Base-by-base conservation (phyloP, 2,329 filamentous ascomycete genomes). In the Xylariales sp. region DNA sequence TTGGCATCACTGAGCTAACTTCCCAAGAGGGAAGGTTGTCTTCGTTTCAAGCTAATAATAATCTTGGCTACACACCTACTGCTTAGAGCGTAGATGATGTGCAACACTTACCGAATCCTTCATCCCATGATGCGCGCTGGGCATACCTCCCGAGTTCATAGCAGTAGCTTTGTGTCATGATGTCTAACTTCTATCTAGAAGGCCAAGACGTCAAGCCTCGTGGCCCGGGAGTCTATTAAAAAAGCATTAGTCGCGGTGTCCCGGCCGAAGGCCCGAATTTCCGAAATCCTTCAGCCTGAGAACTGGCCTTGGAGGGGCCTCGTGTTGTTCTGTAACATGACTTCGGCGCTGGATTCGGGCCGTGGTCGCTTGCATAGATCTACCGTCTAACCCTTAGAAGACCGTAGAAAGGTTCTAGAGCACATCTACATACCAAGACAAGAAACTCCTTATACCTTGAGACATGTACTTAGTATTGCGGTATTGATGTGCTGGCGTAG, bases 21-120 rank as follows among this genome's bases (percentile, higher is more conserved):
- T 67, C 65, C 60, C 23, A 67, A 63, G 34, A 50, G n/a, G 65
- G 65, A 67, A 67, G 65, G 65, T 67, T 43, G 30, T 23, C 32
- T 10, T 50, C 23, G 60, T 67, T 67, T 63, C 54, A 67, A 63
- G 55, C 59, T 63, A 67, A 63, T n/a, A 45, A 50, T 48, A 61
- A 28, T 5, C 45, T 34, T 34, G 5, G 49, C 14, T 23, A 28
- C 18, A 36, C 28, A 28, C 53, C 53, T 55, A 43, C 36, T 55
- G 16, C 28, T 41, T 43, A 10, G 28, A 39, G 36, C 28, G 53
- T 55, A 55, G 36, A 55, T 45, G 5, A 30, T 32, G 34, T 45
- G 39, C 23, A n/a, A n/a, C 23, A 23, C 3, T n/a, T 45, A 34
- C 34, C 53, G 39, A 39, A 67, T 67, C 58, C 58, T 59, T 28